A percentile compares a stretch with the other conserved stretches of the same genome.
Evolutionary conservation across 768 basidiomycete species (phyloP).

Genomic region (Naganishia randhawae): DNA sequence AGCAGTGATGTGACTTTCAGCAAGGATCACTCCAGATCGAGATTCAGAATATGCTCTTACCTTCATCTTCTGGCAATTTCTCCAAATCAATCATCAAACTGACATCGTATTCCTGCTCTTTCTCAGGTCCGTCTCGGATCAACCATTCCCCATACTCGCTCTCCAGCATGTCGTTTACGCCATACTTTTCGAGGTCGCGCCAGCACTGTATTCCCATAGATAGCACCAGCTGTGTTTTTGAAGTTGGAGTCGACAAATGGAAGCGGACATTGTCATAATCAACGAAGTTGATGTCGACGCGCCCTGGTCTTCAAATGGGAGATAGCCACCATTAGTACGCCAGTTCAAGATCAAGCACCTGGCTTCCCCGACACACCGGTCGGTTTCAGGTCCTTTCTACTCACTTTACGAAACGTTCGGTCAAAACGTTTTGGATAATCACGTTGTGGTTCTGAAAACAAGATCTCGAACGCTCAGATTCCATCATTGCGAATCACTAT

Average conservation of each 20-base stretch:
- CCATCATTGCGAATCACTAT: neutral
- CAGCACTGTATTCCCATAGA: constrained; percentile 98
- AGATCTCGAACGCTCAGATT: neutral
- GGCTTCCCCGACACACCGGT: too few relatives aligned
- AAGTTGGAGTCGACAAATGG: constrained; percentile 80
- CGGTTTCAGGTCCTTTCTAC: too few relatives aligned
- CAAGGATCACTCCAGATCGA: neutral
- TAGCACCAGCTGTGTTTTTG: constrained; percentile 71
- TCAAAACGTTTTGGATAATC: constrained; percentile 83
- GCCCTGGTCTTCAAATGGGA: constrained; percentile 64
- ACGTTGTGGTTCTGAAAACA: constrained; percentile 68
- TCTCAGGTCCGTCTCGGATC: constrained; percentile 53
- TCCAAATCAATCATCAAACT: constrained; percentile 83
- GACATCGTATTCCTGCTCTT: constrained; percentile 85
- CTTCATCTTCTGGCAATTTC: constrained; percentile 71
- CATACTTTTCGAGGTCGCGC: constrained; percentile 84
- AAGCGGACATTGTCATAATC: constrained; percentile 97
- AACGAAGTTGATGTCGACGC: constrained; percentile 91
- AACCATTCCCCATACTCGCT: constrained; percentile 73
- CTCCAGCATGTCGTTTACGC: constrained; percentile 71
- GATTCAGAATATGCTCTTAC: constrained; percentile 53
- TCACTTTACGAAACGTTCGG: constrained; percentile 81
- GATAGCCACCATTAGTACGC: constrained; percentile 29
- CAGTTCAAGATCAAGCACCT: too few relatives aligned
- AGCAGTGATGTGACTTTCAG: neutral